Conservation (phyloP, 257 asterid genomes). For the Hygrophila difformis region DNA sequence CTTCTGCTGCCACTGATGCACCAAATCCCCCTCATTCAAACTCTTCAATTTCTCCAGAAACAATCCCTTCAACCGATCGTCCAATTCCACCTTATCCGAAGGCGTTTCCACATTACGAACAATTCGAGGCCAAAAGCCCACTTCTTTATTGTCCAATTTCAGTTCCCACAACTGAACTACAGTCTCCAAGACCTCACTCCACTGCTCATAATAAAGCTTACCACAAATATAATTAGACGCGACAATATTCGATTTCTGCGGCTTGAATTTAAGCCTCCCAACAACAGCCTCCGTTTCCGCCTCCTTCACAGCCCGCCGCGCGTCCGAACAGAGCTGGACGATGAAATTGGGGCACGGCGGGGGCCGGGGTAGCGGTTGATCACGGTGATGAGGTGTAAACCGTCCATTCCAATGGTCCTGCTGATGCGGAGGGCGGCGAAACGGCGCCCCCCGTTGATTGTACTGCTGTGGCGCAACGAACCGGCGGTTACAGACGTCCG, state of each 20-base stretch:
- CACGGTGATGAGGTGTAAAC: slow-evolving; percentile 18
- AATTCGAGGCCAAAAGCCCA: slow-evolving; percentile 35
- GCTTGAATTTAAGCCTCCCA: slow-evolving; percentile 25
- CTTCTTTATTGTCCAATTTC: slow-evolving; percentile 22
- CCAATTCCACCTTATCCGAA: slow-evolving; percentile 62
- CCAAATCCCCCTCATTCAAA: slow-evolving; percentile 33
- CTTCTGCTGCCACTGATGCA: slow-evolving; percentile 38
- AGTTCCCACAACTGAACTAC: slow-evolving; percentile 50
- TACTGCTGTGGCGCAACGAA: neutral
- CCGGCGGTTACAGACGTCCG: slow-evolving; percentile 14
- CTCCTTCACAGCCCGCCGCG: neutral
- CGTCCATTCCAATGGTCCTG: slow-evolving; percentile 14
- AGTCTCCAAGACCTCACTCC: slow-evolving; percentile 56
- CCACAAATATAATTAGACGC: slow-evolving; percentile 16
- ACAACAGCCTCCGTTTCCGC: slow-evolving; percentile 22
- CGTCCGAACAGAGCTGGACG: slow-evolving; percentile 29
- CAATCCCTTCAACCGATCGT: slow-evolving; percentile 28
- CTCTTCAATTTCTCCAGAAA: slow-evolving; percentile 38
- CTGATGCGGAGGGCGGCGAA: slow-evolving; percentile 21
- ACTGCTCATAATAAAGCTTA: slow-evolving; percentile 46
- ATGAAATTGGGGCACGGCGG: slow-evolving; percentile 33
- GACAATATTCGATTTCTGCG: slow-evolving; percentile 19
- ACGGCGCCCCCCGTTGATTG: slow-evolving; percentile 15
- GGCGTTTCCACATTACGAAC: slow-evolving; percentile 27
- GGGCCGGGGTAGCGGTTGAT: slow-evolving; percentile 31